Evolutionary conservation across 768 basidiomycete species (phyloP), one percentile per base, ranked within the genome.

Genomic region (Sporobolomyces roseus): DNA sequence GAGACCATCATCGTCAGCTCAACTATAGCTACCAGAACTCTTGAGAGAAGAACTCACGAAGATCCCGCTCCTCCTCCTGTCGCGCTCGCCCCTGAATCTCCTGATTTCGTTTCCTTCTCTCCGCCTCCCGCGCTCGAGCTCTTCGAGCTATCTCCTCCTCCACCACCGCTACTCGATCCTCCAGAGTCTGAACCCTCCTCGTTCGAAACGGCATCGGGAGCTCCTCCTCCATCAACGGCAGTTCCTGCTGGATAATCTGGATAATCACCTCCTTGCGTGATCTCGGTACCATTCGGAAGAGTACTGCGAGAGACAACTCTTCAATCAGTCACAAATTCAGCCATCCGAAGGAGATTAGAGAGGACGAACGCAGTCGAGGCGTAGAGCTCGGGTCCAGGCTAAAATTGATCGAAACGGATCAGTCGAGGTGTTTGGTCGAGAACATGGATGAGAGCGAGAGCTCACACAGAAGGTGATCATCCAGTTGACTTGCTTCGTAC

Each of bases 401-500:
- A 46, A 9, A 33, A 43, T 32, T 16, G 4, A 2, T 43, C 29
- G 13, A 10, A 56, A 12, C 55, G 10, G n/a, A 21, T 35, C 7
- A 9, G 6, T 12, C 36, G 32, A 3, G 23, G 10, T 8, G 23
- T 35, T 6, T 23, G 14, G 6, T n/a, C 36, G 7, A 7, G 10
- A 19, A 38, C 8, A 27, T 4, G 17, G 23, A 53, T 13, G 52
- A 36, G 52, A 32, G 36, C 4, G 35, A 56, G 49, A 29, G 35
- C 54, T 55, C 35, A 55, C 54, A 16, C 61, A 63, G 27, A 63
- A 63, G 1, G 68, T 70, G 36, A 70, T 55, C 30, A 38, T 56
- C 49, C 50, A 70, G 38, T 61, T 53, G n/a, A 56, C 52, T 13
- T 27, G 52, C 1, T 55, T 29, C 0, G 6, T 30, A 56, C 68